Percentiles rank a stretch among this genome's conserved stretches.
Conservation (phyloP, 345 rosid species). For the Pugionium cornutum region DNA sequence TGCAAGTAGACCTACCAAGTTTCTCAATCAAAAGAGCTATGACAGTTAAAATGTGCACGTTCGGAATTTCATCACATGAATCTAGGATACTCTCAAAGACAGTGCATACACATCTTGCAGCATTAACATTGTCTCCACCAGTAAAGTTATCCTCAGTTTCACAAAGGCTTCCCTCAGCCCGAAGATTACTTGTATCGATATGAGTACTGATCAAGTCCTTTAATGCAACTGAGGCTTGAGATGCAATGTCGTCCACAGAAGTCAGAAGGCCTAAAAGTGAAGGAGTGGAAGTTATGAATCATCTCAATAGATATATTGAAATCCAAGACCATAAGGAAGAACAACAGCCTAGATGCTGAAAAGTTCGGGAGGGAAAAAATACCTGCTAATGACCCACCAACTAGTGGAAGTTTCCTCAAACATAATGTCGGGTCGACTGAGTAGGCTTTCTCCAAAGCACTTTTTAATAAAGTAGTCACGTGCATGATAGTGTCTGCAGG, state of each 20-base stretch:
- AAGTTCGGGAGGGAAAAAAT: conserved; percentile 17
- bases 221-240: conserved; percentile 55
- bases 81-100: conserved; percentile 53
- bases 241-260: conserved; percentile 53
- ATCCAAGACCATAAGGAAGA: conserved; percentile 13
- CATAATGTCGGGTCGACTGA: conserved; percentile 47
- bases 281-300: conserved; percentile 4
- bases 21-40: conserved; percentile 56
- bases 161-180: conserved; percentile 36
- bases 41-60: conserved; percentile 59
- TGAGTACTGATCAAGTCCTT: conserved; percentile 61
- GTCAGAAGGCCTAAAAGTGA: conserved; percentile 63
- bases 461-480: conserved; percentile 56
- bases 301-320: not conserved
- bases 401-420: conserved; percentile 51
- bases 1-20: conserved; percentile 60
- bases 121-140: conserved; percentile 47
- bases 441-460: conserved; percentile 52
- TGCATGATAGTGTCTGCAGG: conserved; percentile 63
- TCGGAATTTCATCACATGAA: conserved; percentile 53
- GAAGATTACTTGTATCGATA: conserved; percentile 43
- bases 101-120: conserved; percentile 54
- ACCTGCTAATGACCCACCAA: conserved; percentile 66
- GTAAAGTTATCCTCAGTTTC: conserved; percentile 46
- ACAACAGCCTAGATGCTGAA: not conserved